Evolutionary conservation across 2,329 filamentous ascomycete species (phyloP), one percentile per base, ranked within the genome.

Genomic region (Beauveria sp.): DNA sequence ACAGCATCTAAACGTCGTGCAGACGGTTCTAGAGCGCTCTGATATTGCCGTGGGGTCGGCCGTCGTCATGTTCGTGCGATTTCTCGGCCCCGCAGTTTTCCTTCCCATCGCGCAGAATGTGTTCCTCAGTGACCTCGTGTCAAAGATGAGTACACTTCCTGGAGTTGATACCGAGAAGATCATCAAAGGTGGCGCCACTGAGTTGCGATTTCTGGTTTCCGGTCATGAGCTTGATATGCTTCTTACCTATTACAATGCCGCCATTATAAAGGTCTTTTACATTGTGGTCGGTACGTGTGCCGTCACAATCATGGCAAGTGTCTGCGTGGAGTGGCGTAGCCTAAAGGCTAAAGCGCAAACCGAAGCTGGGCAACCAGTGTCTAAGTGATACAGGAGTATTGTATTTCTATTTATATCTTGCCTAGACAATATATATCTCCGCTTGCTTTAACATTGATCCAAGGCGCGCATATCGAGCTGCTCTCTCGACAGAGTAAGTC

Each of bases 321-420:
- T 73, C 3, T 69, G 72, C 1, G 74, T 80, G 61, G 79, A 82
- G 68, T 79, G 77, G 77, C 78, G 77, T 71, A 81, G 77, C 60
- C 75, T 83, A 18, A 82, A 81, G 67, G 78, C 60, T 8, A 58
- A 46, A 28, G 54, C 40, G 12, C 26, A 53, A 26, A 40, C 38
- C 5, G 43, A 62, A 30, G 50, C 38, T 14, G 47, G 57, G 14
- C 38, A 45, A 26, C n/a, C 34, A 18, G 34, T 20, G 16, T 18
- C 51, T 3, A 43, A 54, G n/a, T 54, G 26, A 34, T 20, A 12
- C 7, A 3, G 9, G 4, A n/a, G 2, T 34, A 4, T 20, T 51
- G 16, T 47, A 16, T 26, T 26, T 24, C 5, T 34, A 34, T 7
- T 16, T 3, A 4, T 18, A 24, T 16, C 5, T 16, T 9, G 14